Evolutionary conservation across 2,329 filamentous ascomycete species (phyloP), one percentile per base, ranked within the genome.

Genomic region (Beauveria rudraprayagi): DNA sequence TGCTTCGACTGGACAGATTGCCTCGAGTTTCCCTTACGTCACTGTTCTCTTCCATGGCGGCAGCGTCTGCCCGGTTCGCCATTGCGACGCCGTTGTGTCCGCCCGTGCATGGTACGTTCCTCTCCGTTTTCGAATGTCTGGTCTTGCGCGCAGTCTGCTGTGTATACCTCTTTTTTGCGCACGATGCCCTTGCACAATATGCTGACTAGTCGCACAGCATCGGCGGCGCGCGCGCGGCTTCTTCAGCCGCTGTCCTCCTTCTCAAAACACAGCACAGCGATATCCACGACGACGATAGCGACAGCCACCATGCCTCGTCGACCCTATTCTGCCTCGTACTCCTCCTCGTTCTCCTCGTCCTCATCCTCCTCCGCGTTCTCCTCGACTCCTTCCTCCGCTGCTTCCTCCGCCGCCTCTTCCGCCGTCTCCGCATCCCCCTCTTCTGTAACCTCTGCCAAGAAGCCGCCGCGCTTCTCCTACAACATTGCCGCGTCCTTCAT

Each of bases 401-500:
- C 28, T 3, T 16, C 48, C 28, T 5, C 30, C 34, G 5, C 34
- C 10, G 14, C 47, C 28, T 52, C 37, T 10, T 56, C 61, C 19
- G 58, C 47, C 22, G 11, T 41, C 19, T 62, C 54, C 22, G 17
- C 60, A 9, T 16, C 60, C 24, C 34, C 56, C 37, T 56, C 68
- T 48, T 48, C 65, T 14, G 63, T 70, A n/a, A 41, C 66, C 70
- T 24, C 43, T 37, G 7, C 43, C 41, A 60, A 48, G 41, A 61
- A 61, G 47, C 65, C 73, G 47, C 65, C 73, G 22, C 70, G 67
- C 54, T 83, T 90, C 69, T 83, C 83, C 57, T 92, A 91, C 72
- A 81, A 88, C 65, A 81, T 91, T 62, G 87, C 89, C 34, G 88
- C 88, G 6, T 90, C 89, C 5, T 92, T 89, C 69, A 88, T 87